Conservation (phyloP, 768 basidiomycete species). For the Brasilioporus rufonigricans region DNA sequence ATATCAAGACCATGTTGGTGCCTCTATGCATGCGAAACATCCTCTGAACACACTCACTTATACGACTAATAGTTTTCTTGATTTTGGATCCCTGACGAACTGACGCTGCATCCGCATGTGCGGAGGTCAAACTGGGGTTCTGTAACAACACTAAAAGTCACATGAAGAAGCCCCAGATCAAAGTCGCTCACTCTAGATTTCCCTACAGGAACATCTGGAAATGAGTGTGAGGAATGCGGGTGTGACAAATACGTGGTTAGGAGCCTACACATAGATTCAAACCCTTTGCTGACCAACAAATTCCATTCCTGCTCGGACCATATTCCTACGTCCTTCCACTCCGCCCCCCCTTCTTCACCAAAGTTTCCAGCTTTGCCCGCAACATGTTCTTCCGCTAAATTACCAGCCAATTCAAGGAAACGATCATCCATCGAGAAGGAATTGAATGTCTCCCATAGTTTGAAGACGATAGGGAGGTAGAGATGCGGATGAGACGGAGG, state of each 20-base stretch:
- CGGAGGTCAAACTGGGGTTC: constrained; percentile 63
- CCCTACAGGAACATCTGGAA: constrained; percentile 48
- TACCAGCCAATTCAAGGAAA: constrained; percentile 66
- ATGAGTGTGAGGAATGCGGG: constrained; percentile 38
- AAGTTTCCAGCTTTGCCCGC: constrained; percentile 54
- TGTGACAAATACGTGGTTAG: not conserved
- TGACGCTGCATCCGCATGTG: constrained; percentile 66
- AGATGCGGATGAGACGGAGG: constrained; percentile 63
- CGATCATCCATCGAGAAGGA: constrained; percentile 73
- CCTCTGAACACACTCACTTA: constrained; percentile 37
- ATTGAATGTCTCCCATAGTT: constrained; percentile 77
- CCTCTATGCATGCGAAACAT: not conserved
- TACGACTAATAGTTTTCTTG: constrained; percentile 67
- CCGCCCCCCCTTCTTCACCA: constrained; percentile 53
- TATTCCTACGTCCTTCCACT: constrained; percentile 85
- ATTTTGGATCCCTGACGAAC: constrained; percentile 57
- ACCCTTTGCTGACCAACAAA: constrained; percentile 75
- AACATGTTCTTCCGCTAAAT: constrained; percentile 71
- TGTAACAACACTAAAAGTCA: constrained; percentile 23
- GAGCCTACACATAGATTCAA: constrained; percentile 70
- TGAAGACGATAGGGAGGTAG: constrained; percentile 72
- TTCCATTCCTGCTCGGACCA: constrained; percentile 86
- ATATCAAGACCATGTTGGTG: not conserved
- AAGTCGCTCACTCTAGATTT: constrained; percentile 50
- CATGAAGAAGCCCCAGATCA: not conserved